These are phyloP conservation scores for Erodium trifolium DNA, from an alignment of 441 rosid genomes.

Conservation along the genomic window DNA sequence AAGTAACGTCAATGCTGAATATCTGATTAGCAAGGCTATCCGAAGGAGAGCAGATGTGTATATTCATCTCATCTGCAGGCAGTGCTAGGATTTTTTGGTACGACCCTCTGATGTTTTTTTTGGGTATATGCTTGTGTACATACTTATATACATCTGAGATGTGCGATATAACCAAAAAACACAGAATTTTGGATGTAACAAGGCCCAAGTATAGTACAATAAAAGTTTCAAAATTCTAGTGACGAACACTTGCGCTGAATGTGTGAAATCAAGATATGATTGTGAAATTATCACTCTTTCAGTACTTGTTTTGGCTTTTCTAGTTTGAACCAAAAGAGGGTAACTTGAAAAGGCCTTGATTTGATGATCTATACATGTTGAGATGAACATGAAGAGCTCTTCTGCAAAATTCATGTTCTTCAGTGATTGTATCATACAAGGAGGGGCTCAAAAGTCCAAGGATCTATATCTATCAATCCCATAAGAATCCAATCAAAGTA, in stretches of 20 bases:
- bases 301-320: background rate
- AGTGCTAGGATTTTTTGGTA: background rate
- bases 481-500: background rate
- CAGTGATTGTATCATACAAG: too few species aligned
- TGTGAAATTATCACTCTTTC: background rate
- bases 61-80: background rate
- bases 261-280: background rate
- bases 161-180: background rate
- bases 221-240: background rate
- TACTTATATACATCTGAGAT: background rate
- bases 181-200: conserved; percentile 2
- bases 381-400: too few species aligned
- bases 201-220: background rate
- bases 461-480: background rate
- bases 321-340: background rate
- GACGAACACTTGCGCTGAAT: background rate
- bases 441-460: background rate
- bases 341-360: background rate
- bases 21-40: background rate
- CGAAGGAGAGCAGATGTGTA: background rate
- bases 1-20: background rate
- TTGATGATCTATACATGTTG: too few species aligned
- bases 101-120: background rate
- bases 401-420: too few species aligned
- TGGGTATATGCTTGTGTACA: background rate